phyloP scores from a whole-genome alignment of 768 basidiomycete genomes.

The Suillus alpinus region DNA sequence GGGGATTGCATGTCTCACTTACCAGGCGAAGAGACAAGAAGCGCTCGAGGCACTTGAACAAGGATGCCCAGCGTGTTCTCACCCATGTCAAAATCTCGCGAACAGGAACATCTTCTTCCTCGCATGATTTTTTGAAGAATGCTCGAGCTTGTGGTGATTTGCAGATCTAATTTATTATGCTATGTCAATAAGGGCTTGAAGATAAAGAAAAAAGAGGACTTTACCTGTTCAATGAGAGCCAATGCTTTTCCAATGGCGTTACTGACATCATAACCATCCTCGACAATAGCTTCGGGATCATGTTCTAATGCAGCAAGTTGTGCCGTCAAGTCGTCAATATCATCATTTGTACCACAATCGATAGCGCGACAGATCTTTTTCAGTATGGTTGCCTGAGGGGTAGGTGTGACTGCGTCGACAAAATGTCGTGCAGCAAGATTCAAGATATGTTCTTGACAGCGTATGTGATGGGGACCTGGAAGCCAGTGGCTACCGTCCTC shows the following conservation, averaged over 20 bases:
- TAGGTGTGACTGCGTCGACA: not conserved
- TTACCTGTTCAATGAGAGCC: not conserved
- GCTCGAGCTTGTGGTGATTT: not conserved
- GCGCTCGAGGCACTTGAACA: not conserved
- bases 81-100: not conserved
- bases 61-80: not conserved
- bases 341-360: not conserved
- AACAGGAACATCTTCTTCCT: not conserved
- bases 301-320: not conserved
- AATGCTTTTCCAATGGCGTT: not conserved
- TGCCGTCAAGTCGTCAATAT: not conserved
- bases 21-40: not conserved
- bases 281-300: not conserved
- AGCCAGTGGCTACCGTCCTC: not conserved
- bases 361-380: not conserved
- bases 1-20: not conserved
- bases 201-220: too few relatives aligned
- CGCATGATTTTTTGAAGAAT: not conserved
- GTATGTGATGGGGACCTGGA: not conserved
- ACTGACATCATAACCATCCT: not conserved
- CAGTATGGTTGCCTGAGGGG: not conserved
- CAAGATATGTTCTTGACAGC: not conserved
- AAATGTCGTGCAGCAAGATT: not conserved
- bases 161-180: not conserved
- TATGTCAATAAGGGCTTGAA: not conserved